Evolutionary conservation across 1,284 basidiomycete species (phyloP), one percentile per base, ranked within the genome.

Genomic region (Rhodofomes roseus): DNA sequence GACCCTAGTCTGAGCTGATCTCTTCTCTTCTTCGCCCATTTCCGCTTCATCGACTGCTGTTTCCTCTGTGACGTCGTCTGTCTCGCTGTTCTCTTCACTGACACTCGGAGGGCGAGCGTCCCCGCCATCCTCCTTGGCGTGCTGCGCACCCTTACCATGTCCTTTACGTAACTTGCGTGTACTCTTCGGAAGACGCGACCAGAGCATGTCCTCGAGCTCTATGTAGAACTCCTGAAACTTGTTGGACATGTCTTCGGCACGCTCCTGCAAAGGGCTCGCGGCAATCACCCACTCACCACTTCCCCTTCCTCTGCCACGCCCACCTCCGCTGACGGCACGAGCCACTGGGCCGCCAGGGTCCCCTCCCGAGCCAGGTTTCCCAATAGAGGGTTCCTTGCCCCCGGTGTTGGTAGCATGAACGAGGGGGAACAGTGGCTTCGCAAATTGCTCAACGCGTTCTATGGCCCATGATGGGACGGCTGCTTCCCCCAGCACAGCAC

Each of bases 201-300:
- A 68, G 11, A 88, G 65, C 56, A 84, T 83, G 31, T 81, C 79
- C 59, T 86, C 84, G 4, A 90, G 71, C 2, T 76, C 74, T n/a
- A 76, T 75, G 71, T 91, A 90, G 65, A 96, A 92, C 41, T 84
- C 82, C 70, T 95, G 93, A 54, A 95, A 78, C 58, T 77, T 77
- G 59, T 83, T 79, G 0, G 86, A 75, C 12, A 83, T 67, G 51
- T 83, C 82, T 22, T 62, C 60, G 11, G 55, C 60, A n/a, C 27
- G 53, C 54, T 60, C 60, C 31, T 58, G 43, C 11, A 34, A 25
- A 16, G 27, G 20, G 18, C 37, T 20, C n/a, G 7, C 39, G 31
- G 22, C 37, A 16, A 58, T 40, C 11, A 51, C 43, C 60, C 60
- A 61, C 27, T 54, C 56, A 9, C 23, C 53, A 7, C 57, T 53